phyloP scores from a whole-genome alignment of 2,329 filamentous ascomycete genomes.

The Capronia coronata region DNA sequence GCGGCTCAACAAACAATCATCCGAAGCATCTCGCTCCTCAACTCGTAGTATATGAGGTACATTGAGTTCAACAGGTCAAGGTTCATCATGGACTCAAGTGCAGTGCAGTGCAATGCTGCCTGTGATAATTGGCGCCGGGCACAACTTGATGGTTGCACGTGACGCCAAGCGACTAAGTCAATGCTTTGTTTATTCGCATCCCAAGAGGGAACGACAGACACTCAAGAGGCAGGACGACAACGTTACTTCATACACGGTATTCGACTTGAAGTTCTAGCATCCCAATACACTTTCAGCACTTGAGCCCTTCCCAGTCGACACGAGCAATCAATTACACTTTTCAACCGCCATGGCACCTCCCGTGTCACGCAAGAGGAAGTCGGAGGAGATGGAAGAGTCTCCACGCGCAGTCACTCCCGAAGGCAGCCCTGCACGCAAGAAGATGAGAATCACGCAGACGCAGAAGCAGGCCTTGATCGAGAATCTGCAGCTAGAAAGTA shows the following conservation, averaged over 20 bases:
- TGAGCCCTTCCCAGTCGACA: too few species aligned
- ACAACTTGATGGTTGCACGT: too few species aligned
- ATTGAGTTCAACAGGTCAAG: too few species aligned
- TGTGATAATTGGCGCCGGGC: too few species aligned
- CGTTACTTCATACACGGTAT: not conserved
- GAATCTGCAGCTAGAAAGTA: conserved; percentile 83
- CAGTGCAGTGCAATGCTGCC: too few species aligned
- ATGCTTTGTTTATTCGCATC: not conserved
- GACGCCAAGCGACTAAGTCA: not conserved
- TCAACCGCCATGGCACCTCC: conserved; percentile 33
- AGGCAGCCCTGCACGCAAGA: conserved; percentile 58
- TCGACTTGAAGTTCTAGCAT: too few species aligned
- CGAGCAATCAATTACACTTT: not conserved
- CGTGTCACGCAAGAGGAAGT: conserved; percentile 37
- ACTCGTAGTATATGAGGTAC: too few species aligned
- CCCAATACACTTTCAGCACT: not conserved
- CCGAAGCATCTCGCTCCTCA: too few species aligned
- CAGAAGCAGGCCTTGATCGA: conserved; percentile 86
- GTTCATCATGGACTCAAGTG: too few species aligned
- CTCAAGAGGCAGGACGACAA: not conserved
- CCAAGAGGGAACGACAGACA: not conserved
- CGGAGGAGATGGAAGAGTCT: conserved; percentile 34
- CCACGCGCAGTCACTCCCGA: conserved; percentile 44
- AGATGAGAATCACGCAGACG: conserved; percentile 53
- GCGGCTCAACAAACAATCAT: too few species aligned